phyloP scores from a whole-genome alignment of 371 early-diverging fungal species.

The Nematocida sp. region DNA sequence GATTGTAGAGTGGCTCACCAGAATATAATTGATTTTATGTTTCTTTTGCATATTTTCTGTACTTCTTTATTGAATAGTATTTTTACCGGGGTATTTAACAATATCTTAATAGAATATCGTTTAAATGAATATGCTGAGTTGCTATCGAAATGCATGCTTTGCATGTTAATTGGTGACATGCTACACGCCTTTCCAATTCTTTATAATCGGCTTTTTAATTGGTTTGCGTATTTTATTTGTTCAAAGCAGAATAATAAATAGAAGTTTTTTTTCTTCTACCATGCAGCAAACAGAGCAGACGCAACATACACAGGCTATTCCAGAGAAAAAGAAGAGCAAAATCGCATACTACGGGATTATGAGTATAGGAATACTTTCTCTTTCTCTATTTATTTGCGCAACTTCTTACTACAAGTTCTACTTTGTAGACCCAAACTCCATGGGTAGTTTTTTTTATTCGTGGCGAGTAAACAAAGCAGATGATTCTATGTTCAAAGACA shows the following conservation, averaged over 20 bases:
- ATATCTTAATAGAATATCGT: too few species aligned
- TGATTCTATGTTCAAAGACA: conserved; percentile 26
- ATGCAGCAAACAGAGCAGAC: conserved; percentile 47
- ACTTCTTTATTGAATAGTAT: too few species aligned
- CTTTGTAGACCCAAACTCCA: conserved; percentile 12
- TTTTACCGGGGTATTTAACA: too few species aligned
- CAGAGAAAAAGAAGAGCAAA: conserved; percentile 15
- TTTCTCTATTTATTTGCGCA: conserved; percentile 5
- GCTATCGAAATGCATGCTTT: too few species aligned
- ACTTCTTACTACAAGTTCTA: conserved; percentile 33
- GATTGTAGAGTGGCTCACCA: too few species aligned
- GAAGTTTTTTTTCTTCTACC: conserved; percentile 40
- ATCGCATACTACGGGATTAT: background rate
- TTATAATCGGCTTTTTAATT: too few species aligned
- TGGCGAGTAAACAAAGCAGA: conserved; percentile 37
- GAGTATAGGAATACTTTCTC: background rate
- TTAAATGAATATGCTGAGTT: too few species aligned
- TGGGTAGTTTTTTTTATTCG: conserved; percentile 50
- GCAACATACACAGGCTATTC: conserved; percentile 17
- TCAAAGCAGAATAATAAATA: conserved; percentile 45
- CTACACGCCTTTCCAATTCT: too few species aligned
- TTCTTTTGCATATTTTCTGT: too few species aligned
- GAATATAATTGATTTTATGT: too few species aligned
- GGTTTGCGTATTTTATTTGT: background rate
- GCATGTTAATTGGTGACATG: too few species aligned